These are phyloP conservation scores for Nicotiana otophora DNA, from an alignment of 257 asterid species.

Conservation along the genomic window DNA sequence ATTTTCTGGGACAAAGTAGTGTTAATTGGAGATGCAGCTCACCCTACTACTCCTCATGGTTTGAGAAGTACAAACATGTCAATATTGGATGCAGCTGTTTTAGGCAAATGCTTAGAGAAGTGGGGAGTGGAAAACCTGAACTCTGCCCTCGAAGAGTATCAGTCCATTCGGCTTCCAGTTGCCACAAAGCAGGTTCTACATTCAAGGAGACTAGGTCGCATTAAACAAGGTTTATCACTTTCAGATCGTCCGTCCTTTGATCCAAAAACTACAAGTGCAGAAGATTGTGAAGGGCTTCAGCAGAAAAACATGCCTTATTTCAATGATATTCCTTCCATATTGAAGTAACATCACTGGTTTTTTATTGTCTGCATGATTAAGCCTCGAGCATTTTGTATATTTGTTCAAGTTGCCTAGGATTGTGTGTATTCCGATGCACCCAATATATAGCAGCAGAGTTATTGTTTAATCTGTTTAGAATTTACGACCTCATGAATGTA, in stretches of 20 bases:
- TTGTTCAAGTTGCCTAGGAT: not conserved
- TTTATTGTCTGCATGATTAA: not conserved
- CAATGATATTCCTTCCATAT: conserved; percentile 38
- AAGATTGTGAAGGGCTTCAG: conserved; percentile 47
- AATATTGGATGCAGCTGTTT: conserved; percentile 66
- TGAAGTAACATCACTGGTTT: conserved; percentile 13
- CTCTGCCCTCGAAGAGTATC: conserved; percentile 58
- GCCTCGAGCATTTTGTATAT: not conserved
- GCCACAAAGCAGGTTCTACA: conserved; percentile 51
- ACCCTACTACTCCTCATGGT: conserved; percentile 89
- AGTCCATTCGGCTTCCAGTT: conserved; percentile 53
- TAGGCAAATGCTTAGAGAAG: conserved; percentile 69
- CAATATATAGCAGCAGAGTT: not conserved
- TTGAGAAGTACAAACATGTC: conserved; percentile 96
- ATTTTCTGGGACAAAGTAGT: conserved; percentile 67
- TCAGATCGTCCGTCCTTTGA: conserved; percentile 40
- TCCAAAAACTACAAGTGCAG: conserved; percentile 35
- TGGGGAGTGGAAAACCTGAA: conserved; percentile 43
- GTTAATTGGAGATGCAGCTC: conserved; percentile 89
- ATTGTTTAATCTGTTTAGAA: not conserved
- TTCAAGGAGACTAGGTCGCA: conserved; percentile 59
- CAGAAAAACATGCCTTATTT: conserved; percentile 59
- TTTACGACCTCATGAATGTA: not conserved
- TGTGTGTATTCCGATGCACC: not conserved
- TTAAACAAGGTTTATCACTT: conserved; percentile 53